Evolutionary conservation across 257 asterid species (phyloP).

Genomic region (Penstemon davidsonii): DNA sequence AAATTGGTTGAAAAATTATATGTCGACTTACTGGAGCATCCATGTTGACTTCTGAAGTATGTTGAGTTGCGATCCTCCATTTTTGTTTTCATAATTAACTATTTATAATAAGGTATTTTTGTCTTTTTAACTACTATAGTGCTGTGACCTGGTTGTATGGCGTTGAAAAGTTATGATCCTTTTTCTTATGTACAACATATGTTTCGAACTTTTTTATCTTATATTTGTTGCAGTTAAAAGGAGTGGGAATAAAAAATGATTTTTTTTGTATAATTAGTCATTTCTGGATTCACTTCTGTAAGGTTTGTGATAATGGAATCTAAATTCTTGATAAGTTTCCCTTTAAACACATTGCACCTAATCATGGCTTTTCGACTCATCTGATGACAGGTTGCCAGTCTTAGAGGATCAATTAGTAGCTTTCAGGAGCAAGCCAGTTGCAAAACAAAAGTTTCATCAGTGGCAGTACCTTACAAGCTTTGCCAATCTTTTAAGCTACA

Average conservation of each 20-base stretch:
- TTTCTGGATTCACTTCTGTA: neutral
- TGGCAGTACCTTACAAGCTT: slow-evolving; percentile 61
- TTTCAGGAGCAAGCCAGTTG: slow-evolving; percentile 80
- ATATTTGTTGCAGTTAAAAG: neutral
- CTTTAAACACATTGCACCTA: neutral
- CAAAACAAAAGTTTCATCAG: slow-evolving; percentile 53
- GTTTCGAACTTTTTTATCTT: neutral
- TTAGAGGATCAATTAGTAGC: slow-evolving; percentile 55
- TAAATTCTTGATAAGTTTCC: neutral
- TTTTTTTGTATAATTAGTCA: neutral
- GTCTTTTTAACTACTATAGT: neutral
- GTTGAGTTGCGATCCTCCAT: slow-evolving; percentile 1
- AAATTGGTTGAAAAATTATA: neutral
- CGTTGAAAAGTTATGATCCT: slow-evolving; percentile 1
- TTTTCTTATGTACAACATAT: neutral
- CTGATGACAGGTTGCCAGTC: slow-evolving; percentile 52
- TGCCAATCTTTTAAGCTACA: slow-evolving; percentile 61
- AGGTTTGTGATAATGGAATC: neutral
- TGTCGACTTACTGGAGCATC: neutral
- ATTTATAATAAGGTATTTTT: slow-evolving; percentile 3
- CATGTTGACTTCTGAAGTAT: neutral
- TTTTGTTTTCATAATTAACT: neutral
- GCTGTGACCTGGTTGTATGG: neutral
- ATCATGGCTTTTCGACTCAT: neutral
- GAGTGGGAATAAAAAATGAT: neutral